Percentiles rank a stretch among this genome's conserved stretches.
Conservation (phyloP, 768 basidiomycete species). For the Austroboletus festivus region DNA sequence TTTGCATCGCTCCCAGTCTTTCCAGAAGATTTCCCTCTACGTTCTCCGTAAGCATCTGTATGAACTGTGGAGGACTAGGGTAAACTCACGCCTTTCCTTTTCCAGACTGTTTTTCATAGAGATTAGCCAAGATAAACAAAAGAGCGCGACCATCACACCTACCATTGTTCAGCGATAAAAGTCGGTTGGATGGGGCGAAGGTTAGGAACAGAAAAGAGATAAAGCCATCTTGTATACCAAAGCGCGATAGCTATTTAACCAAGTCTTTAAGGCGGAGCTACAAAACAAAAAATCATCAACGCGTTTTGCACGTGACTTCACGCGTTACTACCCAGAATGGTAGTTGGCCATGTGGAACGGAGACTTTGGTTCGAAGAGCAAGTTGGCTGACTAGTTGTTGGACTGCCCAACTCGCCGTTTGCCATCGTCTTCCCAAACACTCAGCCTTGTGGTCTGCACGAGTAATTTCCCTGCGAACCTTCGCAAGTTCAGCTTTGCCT, state of each 20-base stretch:
- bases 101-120: conserved; percentile 40
- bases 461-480: conserved; percentile 23
- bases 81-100: conserved; percentile 51
- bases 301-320: conserved; percentile 34
- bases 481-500: conserved; percentile 16
- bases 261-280: conserved; percentile 31
- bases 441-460: conserved; percentile 33
- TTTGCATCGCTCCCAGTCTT: conserved; percentile 53
- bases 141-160: background rate
- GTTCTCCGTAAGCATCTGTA: background rate
- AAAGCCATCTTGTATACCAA: background rate
- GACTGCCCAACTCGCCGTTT: conserved; percentile 9
- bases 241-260: conserved; percentile 34
- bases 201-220: conserved; percentile 17
- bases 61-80: conserved; percentile 3
- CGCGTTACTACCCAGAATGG: conserved; percentile 25
- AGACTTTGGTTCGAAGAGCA: conserved; percentile 14
- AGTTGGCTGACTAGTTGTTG: background rate
- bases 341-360: conserved; percentile 16
- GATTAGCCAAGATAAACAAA: conserved; percentile 7
- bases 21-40: conserved; percentile 45
- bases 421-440: conserved; percentile 2
- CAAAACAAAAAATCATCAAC: conserved; percentile 30
- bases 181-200: conserved; percentile 14
- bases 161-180: conserved; percentile 32